A percentile compares a stretch with the other conserved stretches of the same genome.
Conservation (phyloP, 257 asterid species). For the Eucommia ulmoides region DNA sequence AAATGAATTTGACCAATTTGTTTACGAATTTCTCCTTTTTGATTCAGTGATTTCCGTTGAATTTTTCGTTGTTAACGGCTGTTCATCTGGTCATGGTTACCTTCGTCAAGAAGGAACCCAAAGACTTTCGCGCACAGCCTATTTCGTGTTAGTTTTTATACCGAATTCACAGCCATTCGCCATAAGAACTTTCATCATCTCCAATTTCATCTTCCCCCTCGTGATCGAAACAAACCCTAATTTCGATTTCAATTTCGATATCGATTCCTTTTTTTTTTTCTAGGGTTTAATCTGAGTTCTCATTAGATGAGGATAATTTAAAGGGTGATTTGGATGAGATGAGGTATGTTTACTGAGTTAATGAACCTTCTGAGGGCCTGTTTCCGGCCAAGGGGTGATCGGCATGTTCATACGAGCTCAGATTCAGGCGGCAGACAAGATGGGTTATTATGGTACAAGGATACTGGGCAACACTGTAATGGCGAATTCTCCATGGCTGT, state of each 20-base stretch:
- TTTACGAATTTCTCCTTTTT: conserved; percentile 16
- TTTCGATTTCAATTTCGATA: no score
- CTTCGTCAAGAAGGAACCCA: conserved; percentile 11
- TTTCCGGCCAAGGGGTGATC: conserved; percentile 44
- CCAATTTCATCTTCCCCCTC: no score
- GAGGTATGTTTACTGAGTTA: conserved; percentile 59
- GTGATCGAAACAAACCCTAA: no score
- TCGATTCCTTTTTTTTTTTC: conserved; percentile 5
- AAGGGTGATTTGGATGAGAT: conserved; percentile 66
- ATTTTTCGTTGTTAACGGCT: not conserved
- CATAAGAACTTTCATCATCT: no score
- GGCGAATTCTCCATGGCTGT: conserved; percentile 82
- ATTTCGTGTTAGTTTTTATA: no score
- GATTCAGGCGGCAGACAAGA: conserved; percentile 52
- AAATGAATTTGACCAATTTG: conserved; percentile 24
- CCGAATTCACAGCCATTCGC: no score
- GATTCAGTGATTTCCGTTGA: conserved; percentile 15
- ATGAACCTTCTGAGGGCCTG: conserved; percentile 58
- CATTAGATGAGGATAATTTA: conserved; percentile 30
- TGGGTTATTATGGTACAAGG: conserved; percentile 67
- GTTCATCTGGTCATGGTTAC: conserved; percentile 3
- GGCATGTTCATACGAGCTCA: conserved; percentile 29
- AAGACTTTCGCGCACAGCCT: not conserved
- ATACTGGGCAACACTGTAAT: conserved; percentile 48
- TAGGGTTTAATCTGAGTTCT: conserved; percentile 9